Conservation (phyloP, 305 asterid species). For the Fraxinus paxiana region DNA sequence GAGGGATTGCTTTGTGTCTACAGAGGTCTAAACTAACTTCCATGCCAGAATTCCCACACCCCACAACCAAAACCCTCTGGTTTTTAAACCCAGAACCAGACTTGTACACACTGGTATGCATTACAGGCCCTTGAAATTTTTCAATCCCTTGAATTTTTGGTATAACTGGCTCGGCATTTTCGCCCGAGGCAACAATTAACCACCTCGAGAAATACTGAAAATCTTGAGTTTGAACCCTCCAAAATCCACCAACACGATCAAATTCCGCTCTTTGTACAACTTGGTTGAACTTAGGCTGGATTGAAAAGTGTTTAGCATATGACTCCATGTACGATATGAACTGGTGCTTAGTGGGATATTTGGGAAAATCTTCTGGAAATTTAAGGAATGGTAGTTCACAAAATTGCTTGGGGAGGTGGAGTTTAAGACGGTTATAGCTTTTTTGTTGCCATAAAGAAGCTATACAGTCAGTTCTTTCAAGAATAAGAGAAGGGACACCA, state of each 20-base stretch:
- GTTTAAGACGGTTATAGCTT: slow-evolving; percentile 74
- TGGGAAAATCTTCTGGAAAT: slow-evolving; percentile 62
- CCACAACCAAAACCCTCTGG: slow-evolving; percentile 61
- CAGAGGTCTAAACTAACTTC: slow-evolving; percentile 87
- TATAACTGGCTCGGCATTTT: slow-evolving; percentile 73
- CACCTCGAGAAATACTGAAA: slow-evolving; percentile 41
- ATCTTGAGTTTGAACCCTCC: slow-evolving; percentile 51
- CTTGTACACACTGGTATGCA: slow-evolving; percentile 61
- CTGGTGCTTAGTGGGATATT: slow-evolving; percentile 65
- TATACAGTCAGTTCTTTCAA: slow-evolving; percentile 69
- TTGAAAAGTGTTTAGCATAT: slow-evolving; percentile 54
- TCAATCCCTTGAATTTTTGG: slow-evolving; percentile 63
- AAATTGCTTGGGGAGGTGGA: slow-evolving; percentile 74
- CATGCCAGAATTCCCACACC: slow-evolving; percentile 97
- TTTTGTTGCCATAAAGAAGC: slow-evolving; percentile 78
- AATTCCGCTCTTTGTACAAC: slow-evolving; percentile 41
- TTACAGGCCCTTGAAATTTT: slow-evolving; percentile 47
- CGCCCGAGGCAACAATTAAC: slow-evolving; percentile 83
- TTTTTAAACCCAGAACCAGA: slow-evolving; percentile 55
- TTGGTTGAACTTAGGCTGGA: slow-evolving; percentile 56
- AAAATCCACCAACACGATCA: slow-evolving; percentile 37
- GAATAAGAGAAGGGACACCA: slow-evolving; percentile 60
- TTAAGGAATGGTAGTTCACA: slow-evolving; percentile 60
- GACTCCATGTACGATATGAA: slow-evolving; percentile 68
- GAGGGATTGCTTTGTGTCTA: slow-evolving; percentile 55